Evolutionary conservation across 2,329 filamentous ascomycete species (phyloP), one percentile per base, ranked within the genome.

Genomic region (Aspergillus sclerotialis): DNA sequence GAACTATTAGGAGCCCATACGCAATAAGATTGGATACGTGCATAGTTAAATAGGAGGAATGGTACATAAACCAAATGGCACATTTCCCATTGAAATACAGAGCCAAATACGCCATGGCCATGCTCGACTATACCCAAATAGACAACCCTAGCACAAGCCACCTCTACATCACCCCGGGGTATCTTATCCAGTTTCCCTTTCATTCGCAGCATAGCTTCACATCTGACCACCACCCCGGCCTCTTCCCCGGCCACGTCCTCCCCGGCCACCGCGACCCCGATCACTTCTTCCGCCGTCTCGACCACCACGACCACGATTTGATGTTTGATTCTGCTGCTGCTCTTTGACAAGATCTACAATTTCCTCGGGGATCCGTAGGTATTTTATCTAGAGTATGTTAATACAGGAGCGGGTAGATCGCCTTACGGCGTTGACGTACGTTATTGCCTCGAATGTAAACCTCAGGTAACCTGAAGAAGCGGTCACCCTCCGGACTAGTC

Each of bases 401-500:
- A 12, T 7, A n/a, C 10, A 13, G 26, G 26, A 28, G 11, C 6
- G 15, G 16, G 27, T 15, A 11, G 15, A 12, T 2, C 9, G 29
- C 33, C 13, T 31, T 14, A 18, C 14, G 21, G 5, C 36, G 28
- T 12, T 11, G 24, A 70, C 83, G 42, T 67, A 95, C 90, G 59
- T 96, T 98, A 67, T 96, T 98, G 41, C 92, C 92, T 59, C 94
- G 84, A 33, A 98, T 85, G 57, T 98, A 98, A 38, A 90, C 88
- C 62, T 98, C 93, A 23, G 88, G 82, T 64, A 98, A 69, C 56
- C 87, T 76, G 63, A 87, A 83, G 64, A 98, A 98, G 58, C 84
- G 89, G 64, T 96, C 89, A 43, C 88, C 92, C 55, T 96, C 90
- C 15, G 90, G 81, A 58, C 84, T 94, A 12, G 92, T 96, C 66